Conservation (phyloP, 768 basidiomycete species). For the Rhizopogon sp. region DNA sequence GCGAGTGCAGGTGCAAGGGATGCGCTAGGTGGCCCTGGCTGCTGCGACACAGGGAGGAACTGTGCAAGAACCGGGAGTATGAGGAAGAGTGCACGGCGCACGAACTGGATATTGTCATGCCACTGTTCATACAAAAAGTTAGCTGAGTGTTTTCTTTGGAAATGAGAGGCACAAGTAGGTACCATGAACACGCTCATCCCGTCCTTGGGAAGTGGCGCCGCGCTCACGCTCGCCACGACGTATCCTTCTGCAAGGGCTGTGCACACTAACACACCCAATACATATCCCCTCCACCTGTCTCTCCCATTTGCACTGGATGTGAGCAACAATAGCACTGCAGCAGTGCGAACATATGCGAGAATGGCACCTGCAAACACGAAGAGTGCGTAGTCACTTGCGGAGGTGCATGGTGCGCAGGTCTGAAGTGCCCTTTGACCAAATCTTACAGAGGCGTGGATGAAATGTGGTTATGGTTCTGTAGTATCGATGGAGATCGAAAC, state of each 20-base stretch:
- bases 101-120: constrained; percentile 54
- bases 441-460: constrained; percentile 25
- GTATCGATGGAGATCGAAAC: constrained; percentile 9
- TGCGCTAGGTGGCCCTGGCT: constrained; percentile 25
- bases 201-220: constrained; percentile 40
- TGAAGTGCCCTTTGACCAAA: constrained; percentile 65
- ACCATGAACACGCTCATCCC: constrained; percentile 36
- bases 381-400: constrained; percentile 54
- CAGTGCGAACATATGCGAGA: constrained; percentile 56
- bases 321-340: constrained; percentile 40
- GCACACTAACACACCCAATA: constrained; percentile 43
- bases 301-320: constrained; percentile 37
- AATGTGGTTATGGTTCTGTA: background rate
- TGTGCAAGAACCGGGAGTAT: constrained; percentile 48
- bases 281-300: constrained; percentile 39
- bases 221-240: constrained; percentile 41
- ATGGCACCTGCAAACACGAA: constrained; percentile 51
- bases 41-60: constrained; percentile 31
- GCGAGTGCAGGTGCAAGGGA: constrained; percentile 16
- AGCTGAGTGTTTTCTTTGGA: background rate
- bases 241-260: constrained; percentile 53
- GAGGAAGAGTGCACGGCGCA: constrained; percentile 57
- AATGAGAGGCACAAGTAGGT: constrained; percentile 6
- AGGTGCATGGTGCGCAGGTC: constrained; percentile 62
- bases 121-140: constrained; percentile 35